Base-by-base conservation (phyloP, 768 basidiomycete species). In the Amanita muscaria region DNA sequence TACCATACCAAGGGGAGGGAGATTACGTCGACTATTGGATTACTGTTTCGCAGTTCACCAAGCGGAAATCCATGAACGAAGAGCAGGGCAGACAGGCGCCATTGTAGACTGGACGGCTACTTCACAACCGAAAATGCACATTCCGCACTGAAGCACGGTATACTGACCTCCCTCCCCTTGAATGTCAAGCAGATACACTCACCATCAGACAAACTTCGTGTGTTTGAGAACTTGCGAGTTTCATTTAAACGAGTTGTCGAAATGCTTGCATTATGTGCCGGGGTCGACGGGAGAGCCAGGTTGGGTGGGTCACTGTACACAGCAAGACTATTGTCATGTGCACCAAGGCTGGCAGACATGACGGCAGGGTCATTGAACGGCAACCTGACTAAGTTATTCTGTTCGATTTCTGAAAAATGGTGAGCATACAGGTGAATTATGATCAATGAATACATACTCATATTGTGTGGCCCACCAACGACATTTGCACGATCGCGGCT, bases 81-180 rank as follows among this genome's bases (percentile, higher is more conserved):
- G 48, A 53, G 50, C 53, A 51, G 51, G 53, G 47, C 49, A 27
- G 53, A 59, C 52, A 59, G 59, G 59, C 51, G 60, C 53, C 60
- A 55, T 59, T 59, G 60, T 52, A 61, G 55, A 61, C 63, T 61
- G 59, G 63, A 63, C 52, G 65, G 64, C 65, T 58, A n/a, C 52
- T 69, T 85, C 71, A 85, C 69, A 73, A 74, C 61, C 74, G 80
- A 74, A 79, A 70, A 66, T 76, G 77, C 68, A 77, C 68, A 76
- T 80, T 82, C 80, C 82, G 83, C 79, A 83, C 84, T 87, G 82
- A 70, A 83, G 83, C 71, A 84, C 79, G 81, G 83, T 85, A 88
- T 80, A 74, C 75, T 78, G 80, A 72, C 81, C 82, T 76, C 82
- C 84, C 80, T 83, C 83, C 82, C 82, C 80, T 76, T 61, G 65